Percentiles rank a stretch among this genome's conserved stretches.
phyloP scores from a whole-genome alignment of 2,329 filamentous ascomycete species.

The Pestalotiopsis sp. region DNA sequence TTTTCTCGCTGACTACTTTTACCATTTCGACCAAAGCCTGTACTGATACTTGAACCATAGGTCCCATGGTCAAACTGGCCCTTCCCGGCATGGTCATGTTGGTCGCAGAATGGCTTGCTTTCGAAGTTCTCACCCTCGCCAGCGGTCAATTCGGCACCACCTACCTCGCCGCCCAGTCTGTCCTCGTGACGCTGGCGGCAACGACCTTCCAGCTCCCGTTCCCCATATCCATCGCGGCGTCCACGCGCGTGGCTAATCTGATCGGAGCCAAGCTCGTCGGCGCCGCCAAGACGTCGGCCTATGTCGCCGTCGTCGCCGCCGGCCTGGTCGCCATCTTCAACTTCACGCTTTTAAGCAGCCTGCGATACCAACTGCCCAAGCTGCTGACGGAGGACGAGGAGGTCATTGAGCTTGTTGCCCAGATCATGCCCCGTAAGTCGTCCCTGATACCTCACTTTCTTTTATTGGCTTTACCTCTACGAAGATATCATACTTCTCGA shows the following conservation, averaged over 20 bases:
- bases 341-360: slow-evolving; percentile 65
- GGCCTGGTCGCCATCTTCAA: slow-evolving; percentile 79
- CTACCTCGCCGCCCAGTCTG: slow-evolving; percentile 84
- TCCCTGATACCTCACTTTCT: neutral
- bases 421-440: slow-evolving; percentile 61
- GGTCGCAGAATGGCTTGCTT: slow-evolving; percentile 89
- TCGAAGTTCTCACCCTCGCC: slow-evolving; percentile 86
- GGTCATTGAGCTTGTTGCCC: slow-evolving; percentile 69
- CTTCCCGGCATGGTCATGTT: slow-evolving; percentile 93
- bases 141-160: slow-evolving; percentile 79
- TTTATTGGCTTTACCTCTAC: neutral
- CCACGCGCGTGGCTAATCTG: slow-evolving; percentile 87
- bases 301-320: slow-evolving; percentile 70
- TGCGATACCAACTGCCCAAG: slow-evolving; percentile 74
- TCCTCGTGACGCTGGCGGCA: slow-evolving; percentile 76
- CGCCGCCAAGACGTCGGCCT: slow-evolving; percentile 79
- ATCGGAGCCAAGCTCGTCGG: slow-evolving; percentile 84
- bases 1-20: neutral
- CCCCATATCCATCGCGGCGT: slow-evolving; percentile 84
- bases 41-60: slow-evolving; percentile 24
- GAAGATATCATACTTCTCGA: neutral
- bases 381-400: slow-evolving; percentile 77
- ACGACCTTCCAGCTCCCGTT: slow-evolving; percentile 93
- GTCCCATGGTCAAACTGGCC: slow-evolving; percentile 81
- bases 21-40: slow-evolving; percentile 9